phyloP scores from a whole-genome alignment of 75 land plant genomes.

The Azolla pinnata region DNA sequence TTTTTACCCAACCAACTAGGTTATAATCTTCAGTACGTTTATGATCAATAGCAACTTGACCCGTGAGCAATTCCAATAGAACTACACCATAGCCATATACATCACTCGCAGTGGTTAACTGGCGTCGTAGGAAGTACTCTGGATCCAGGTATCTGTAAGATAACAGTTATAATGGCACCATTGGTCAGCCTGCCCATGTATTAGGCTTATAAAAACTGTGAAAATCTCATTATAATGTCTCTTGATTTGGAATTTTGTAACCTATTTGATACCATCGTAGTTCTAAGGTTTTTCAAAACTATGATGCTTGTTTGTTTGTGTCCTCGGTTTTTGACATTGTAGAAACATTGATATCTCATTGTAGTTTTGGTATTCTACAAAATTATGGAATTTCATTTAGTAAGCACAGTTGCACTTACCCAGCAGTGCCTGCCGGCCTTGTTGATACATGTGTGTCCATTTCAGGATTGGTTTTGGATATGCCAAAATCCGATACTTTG shows the following conservation, averaged over 20 bases:
- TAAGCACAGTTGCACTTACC: constrained; percentile 16
- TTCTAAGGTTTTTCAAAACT: too few species aligned
- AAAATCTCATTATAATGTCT: too few species aligned
- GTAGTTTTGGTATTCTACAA: neutral
- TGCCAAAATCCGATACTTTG: constrained; percentile 34
- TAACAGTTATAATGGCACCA: too few species aligned
- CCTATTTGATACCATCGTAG: too few species aligned
- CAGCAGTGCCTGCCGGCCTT: constrained; percentile 36
- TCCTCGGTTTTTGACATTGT: too few species aligned
- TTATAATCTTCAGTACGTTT: constrained; percentile 20
- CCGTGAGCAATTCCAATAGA: constrained; percentile 20
- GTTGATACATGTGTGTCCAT: constrained; percentile 33
- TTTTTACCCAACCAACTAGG: constrained; percentile 22
- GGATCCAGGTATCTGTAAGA: constrained; percentile 25
- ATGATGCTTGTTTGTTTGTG: too few species aligned
- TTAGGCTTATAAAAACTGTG: too few species aligned
- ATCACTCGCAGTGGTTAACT: constrained; percentile 31
- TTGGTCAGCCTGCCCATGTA: too few species aligned
- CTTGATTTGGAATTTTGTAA: too few species aligned
- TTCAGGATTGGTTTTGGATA: constrained; percentile 24
- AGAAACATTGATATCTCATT: neutral
- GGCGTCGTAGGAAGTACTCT: constrained; percentile 28
- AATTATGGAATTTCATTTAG: neutral
- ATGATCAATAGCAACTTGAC: constrained; percentile 30
- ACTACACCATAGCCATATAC: constrained; percentile 32